These are phyloP conservation scores for Linnemannia hyalina DNA, from an alignment of 192 early-diverging fungal genomes.

Conservation along the genomic window DNA sequence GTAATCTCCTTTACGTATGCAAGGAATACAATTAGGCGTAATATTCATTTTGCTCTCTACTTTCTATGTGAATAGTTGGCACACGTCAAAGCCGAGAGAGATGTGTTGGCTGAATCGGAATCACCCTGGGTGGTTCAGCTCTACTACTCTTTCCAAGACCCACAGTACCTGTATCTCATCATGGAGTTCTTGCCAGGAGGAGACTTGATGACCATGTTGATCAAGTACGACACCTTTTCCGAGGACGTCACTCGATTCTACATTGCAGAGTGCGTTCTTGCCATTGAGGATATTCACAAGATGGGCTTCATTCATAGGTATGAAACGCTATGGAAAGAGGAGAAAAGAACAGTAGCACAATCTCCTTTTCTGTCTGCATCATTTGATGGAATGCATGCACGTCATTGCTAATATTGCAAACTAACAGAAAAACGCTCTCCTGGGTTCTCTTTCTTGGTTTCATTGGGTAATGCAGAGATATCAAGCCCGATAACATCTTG, in stretches of 20 bases:
- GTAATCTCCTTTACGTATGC: slow-evolving; percentile 60
- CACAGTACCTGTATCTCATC: slow-evolving; percentile 92
- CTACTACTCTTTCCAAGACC: slow-evolving; percentile 97
- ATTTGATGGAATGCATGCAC: slow-evolving; percentile 5
- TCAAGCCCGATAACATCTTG: slow-evolving; percentile 89
- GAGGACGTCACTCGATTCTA: slow-evolving; percentile 98
- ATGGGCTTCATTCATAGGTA: slow-evolving; percentile 94
- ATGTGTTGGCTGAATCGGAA: slow-evolving; percentile 94
- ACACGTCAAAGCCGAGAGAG: slow-evolving; percentile 97
- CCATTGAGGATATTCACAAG: slow-evolving; percentile 92
- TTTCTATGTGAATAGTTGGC: slow-evolving; percentile 71
- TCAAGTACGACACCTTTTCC: slow-evolving; percentile 96
- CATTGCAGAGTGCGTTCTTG: slow-evolving; percentile 94
- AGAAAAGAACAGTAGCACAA: background rate
- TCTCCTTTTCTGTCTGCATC: background rate
- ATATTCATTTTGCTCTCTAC: background rate
- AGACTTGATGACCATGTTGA: slow-evolving; percentile 99
- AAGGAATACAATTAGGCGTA: background rate
- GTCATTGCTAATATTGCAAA: background rate
- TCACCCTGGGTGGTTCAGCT: slow-evolving; percentile 98
- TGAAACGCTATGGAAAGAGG: background rate
- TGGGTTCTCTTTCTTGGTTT: background rate
- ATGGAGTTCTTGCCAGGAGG: slow-evolving; percentile 99
- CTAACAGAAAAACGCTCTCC: background rate
- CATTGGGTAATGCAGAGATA: slow-evolving; percentile 63